Base-by-base conservation (phyloP, 768 basidiomycete species). In the Rhodotorula diobovata region DNA sequence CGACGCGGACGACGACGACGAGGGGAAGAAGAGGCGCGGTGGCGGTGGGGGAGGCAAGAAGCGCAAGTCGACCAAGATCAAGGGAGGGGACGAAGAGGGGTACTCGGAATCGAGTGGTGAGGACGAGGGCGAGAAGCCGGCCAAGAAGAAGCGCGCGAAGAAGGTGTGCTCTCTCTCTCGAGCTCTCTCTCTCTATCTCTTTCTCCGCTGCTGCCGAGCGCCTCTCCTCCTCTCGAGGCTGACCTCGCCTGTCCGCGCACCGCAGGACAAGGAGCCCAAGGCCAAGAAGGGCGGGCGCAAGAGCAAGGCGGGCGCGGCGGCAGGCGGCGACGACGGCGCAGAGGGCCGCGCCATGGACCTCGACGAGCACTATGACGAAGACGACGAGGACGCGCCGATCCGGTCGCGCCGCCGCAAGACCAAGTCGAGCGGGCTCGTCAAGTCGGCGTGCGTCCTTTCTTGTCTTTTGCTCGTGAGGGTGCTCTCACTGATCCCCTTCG, bases 1-100 rank as follows among this genome's bases (percentile, higher is more conserved):
- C 48, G 78, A 89, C 76, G 89, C 90, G 51, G 91, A 93, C 69
- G 91, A 93, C 76, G 85, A 86, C 59, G 90, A 91, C 78, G 84
- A 84, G 57, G 76, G 77, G 65, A 68, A 91, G 79, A 84, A 84
- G 64, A 77, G 78, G 68, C 64, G 71, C 66, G 63, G 57, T 35
- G 76, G 64, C 23, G 68, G 37, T 32, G 73, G 64, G 10, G 66
- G 64, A 6, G 71, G 70, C 62, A 74, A 76, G 75, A 73, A 73
- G 69, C 56, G 62, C 58, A 41, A 51, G 58, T 30, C 28, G 87
- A 87, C 73, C 74, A 70, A 63, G 70, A 37, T 53, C 65, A 61
- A 74, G 62, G 70, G 67, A 51, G 69, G 54, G 9, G 73, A 72
- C 9, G 73, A 75, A 43, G 46, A 63, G 37, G 72, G 71, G 54